Evolutionary conservation across 805 yeast species (phyloP).

Genomic region (Monosporozyma unispora): DNA sequence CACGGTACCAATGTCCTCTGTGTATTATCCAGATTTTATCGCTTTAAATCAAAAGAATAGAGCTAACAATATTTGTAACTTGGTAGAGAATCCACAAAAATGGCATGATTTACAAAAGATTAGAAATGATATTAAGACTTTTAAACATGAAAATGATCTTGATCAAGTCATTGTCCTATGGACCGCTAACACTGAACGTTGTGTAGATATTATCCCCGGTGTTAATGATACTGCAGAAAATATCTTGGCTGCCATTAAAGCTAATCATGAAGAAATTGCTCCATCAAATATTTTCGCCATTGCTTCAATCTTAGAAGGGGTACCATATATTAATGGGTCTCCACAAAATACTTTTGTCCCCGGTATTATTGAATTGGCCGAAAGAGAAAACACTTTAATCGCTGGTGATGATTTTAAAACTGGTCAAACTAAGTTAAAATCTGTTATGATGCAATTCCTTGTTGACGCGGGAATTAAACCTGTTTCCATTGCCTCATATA

Average conservation of each 20-base stretch:
- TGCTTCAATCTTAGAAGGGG: constrained; percentile 80
- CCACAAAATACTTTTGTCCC: constrained; percentile 98
- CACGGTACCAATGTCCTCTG: constrained; percentile 66
- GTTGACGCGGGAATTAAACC: constrained; percentile 98
- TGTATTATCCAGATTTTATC: constrained; percentile 93
- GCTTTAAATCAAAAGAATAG: constrained; percentile 90
- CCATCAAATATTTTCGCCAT: constrained; percentile 94
- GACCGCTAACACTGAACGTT: constrained; percentile 97
- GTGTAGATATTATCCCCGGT: constrained; percentile 64
- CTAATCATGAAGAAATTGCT: constrained; percentile 73
- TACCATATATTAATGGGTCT: constrained; percentile 91
- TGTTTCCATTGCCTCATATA: constrained; percentile 86
- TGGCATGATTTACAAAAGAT: constrained; percentile 86
- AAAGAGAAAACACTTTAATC: constrained; percentile 60
- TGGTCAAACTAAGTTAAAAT: constrained; percentile 92
- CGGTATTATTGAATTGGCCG: constrained; percentile 86
- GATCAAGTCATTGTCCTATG: constrained; percentile 87
- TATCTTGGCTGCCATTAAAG: constrained; percentile 62
- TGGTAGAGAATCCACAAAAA: constrained; percentile 39
- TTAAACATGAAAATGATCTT: constrained; percentile 60
- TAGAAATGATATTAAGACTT: constrained; percentile 72
- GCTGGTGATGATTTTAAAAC: constrained; percentile 97
- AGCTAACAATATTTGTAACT: constrained; percentile 74
- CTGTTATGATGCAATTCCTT: constrained; percentile 91
- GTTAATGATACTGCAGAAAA: constrained; percentile 86